Conservation (phyloP, 306 rosid species). For the Prunus dulcis region DNA sequence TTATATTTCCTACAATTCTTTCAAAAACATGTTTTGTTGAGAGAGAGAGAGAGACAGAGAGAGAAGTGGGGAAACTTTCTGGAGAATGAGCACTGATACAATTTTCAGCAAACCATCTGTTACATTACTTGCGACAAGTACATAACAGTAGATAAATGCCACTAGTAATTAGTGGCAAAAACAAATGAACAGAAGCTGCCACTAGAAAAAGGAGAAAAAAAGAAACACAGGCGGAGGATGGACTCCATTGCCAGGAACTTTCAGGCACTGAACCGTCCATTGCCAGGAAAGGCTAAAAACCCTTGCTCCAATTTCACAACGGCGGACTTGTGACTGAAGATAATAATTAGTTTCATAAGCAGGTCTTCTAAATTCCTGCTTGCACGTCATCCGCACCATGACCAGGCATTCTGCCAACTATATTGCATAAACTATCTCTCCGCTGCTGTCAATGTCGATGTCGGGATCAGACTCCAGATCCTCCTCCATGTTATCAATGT, state of each 20-base stretch:
- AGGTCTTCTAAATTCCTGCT: background rate
- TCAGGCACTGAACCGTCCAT: conserved; percentile 24
- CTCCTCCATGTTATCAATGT: conserved; percentile 92
- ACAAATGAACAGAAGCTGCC: background rate
- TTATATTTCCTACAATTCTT: too few relatives aligned
- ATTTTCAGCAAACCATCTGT: conserved; percentile 2
- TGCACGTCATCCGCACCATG: background rate
- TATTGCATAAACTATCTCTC: conserved; percentile 88
- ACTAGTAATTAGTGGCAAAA: background rate
- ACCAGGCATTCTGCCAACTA: conserved; percentile 21
- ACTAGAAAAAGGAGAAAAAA: background rate
- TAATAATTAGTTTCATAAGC: background rate
- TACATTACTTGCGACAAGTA: background rate
- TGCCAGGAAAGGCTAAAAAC: background rate
- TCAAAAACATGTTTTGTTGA: too few relatives aligned
- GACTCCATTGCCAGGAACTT: conserved; percentile 27
- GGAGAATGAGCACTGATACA: background rate
- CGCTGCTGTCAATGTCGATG: conserved; percentile 86
- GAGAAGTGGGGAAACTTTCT: background rate
- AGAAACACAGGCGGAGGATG: conserved; percentile 23
- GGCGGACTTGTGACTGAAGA: conserved; percentile 17
- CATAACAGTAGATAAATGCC: conserved; percentile 8
- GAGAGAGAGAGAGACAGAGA: too few relatives aligned
- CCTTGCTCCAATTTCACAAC: conserved; percentile 30
- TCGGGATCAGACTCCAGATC: conserved; percentile 80